Base-by-base conservation (phyloP, 805 yeast species). In the Starmerella geochares region DNA sequence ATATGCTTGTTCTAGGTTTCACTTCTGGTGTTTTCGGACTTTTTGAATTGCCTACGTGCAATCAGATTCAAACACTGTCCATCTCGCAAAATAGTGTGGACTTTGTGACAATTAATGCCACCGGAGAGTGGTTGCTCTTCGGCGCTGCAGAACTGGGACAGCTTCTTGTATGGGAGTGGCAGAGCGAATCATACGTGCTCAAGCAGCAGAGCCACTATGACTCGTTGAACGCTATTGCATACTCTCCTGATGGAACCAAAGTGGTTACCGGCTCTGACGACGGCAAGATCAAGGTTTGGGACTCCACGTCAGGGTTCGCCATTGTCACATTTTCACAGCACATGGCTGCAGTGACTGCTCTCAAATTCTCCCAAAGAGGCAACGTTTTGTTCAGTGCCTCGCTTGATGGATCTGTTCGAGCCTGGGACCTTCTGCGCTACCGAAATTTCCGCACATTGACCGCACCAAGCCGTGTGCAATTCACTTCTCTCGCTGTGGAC, bases 161-260 rank as follows among this genome's bases (percentile, higher is more conserved):
- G 67, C 69, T 92, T 52, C 69, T 92, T 50, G 98, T 92, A 0
- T 92, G 94, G 72, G 98, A 92, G 72, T 92, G 98, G 98, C 96
- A 92, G 69, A 84, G 95, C 4, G 98, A 92, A 65, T 85, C 96
- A 0, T 92, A 90, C 63, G 83, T 92, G 42, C 71, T 92, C 56
- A 88, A 90, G 63, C 98, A 92, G 64, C 98, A 92, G 67, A 96
- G 97, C 21, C 98, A 92, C 67, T 90, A 85, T 62, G 98, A 92
- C 65, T 73, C 95, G 0, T 77, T 87, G 65, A 90, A 86, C 61
- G 74, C 86, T 14, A 63, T 92, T 40, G 78, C 83, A 29, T 92
- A 92, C 61, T 86, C 96, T 0, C 96, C 96, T 0, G 98, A 92
- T 69, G 98, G 97, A 0, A 77, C 94, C 2, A 75, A 86, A 59